phyloP scores from a whole-genome alignment of 2,329 filamentous ascomycete genomes.

The Fusarium beomiforme region DNA sequence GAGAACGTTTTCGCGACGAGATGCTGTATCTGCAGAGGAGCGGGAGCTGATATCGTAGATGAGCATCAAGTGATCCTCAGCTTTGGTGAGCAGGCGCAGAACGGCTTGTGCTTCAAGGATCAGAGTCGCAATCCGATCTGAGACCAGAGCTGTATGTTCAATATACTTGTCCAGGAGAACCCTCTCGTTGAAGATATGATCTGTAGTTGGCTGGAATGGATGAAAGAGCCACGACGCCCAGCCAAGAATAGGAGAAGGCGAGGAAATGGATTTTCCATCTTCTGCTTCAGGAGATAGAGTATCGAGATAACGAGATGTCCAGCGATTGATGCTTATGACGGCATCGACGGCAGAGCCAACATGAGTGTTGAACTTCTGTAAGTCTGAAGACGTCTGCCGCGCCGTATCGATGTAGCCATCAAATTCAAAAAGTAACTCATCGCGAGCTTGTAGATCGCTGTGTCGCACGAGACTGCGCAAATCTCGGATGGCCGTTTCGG shows the following conservation, averaged over 20 bases:
- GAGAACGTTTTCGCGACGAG: conserved; percentile 72
- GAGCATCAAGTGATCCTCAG: conserved; percentile 74
- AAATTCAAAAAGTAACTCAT: conserved; percentile 80
- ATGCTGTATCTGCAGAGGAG: conserved; percentile 68
- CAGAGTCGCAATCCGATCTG: conserved; percentile 73
- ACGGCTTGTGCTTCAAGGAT: conserved; percentile 77
- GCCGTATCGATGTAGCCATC: conserved; percentile 79
- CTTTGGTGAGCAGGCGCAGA: conserved; percentile 70
- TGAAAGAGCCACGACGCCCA: conserved; percentile 60
- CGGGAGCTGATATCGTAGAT: conserved; percentile 76
- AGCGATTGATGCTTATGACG: conserved; percentile 78
- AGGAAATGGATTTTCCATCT: conserved; percentile 48
- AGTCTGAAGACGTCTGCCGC: conserved; percentile 69
- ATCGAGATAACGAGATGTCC: conserved; percentile 76
- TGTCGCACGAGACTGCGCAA: conserved; percentile 76
- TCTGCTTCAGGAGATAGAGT: conserved; percentile 59
- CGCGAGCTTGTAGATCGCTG: conserved; percentile 72
- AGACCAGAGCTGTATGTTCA: conserved; percentile 74
- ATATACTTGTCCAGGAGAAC: conserved; percentile 79
- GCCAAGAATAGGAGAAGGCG: conserved; percentile 43
- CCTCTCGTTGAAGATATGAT: conserved; percentile 59
- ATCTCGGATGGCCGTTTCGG: conserved; percentile 78
- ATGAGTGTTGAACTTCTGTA: conserved; percentile 80
- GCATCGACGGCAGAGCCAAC: conserved; percentile 79
- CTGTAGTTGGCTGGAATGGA: conserved; percentile 69